Base-by-base conservation (phyloP, 139 green algal species). In the Chlamydomonas applanata region DNA sequence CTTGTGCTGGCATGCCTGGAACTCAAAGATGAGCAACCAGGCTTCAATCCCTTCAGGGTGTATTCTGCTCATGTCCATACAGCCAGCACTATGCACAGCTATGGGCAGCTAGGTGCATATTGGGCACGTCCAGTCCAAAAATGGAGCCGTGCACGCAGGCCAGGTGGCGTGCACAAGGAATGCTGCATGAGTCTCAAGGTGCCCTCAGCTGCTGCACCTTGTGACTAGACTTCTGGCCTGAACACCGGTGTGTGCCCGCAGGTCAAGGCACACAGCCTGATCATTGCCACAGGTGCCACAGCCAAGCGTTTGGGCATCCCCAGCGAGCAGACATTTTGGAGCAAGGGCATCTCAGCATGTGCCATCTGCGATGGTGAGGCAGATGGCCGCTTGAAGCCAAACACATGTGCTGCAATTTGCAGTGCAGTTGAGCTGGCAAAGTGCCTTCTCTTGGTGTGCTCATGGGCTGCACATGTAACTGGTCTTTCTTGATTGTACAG, bases 221-320 rank as follows among this genome's bases (percentile, higher is more conserved):
- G n/a, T n/a, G n/a, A n/a, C n/a, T n/a, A n/a, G n/a, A n/a, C n/a
- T n/a, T n/a, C n/a, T n/a, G n/a, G n/a, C n/a, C n/a, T n/a, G n/a
- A n/a, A n/a, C n/a, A n/a, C n/a, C n/a, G n/a, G n/a, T 35, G 35
- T 78, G 13, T 19, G 59, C 34, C 24, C 79, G 24, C 65, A 87
- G 73, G 86, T 95, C 29, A 67, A 66, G 19, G 85, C 93, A 2
- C 83, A 99, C 88, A 85, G 66, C 62, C 49, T 99, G 16, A 97
- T 99, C 70, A 85, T 99, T 29, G 96, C 96, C 35, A 99, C 96
- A 29, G 96, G 96, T 25, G 96, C 96, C 36, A 97, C 93, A 34
- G 96, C 96, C 32, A 91, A 87, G 72, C 84, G 91, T 11, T 83
- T 99, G 45, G 77, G 79, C 62, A 87, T 99, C 25, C 96, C 96